phyloP scores from a whole-genome alignment of 495 filamentous ascomycete species.

The Glonium stellatum region DNA sequence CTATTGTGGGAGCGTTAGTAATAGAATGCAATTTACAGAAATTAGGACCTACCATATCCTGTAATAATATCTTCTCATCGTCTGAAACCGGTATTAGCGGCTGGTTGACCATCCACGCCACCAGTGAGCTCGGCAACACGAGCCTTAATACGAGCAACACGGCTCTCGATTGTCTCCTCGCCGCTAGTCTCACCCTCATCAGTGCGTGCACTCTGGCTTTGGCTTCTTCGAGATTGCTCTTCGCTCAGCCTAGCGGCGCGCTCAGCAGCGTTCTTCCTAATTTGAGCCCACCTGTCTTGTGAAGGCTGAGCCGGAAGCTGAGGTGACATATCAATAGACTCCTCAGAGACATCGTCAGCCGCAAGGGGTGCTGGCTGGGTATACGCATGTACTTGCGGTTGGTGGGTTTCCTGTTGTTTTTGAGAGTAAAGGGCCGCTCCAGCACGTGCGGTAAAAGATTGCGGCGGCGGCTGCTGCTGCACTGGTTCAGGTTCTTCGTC shows the following conservation, averaged over 20 bases:
- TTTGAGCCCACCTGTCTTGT: conserved; percentile 69
- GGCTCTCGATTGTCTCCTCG: conserved; percentile 95
- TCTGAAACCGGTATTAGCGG: not conserved
- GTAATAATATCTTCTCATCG: not conserved
- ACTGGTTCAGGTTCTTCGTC: conserved; percentile 29
- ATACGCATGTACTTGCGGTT: not conserved
- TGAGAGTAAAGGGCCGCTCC: conserved; percentile 7
- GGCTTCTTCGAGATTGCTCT: conserved; percentile 49
- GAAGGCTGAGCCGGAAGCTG: conserved; percentile 11
- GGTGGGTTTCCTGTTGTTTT: not conserved
- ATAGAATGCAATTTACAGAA: not conserved
- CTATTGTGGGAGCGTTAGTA: not conserved
- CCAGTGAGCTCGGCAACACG: conserved; percentile 90
- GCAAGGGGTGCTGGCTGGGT: not conserved
- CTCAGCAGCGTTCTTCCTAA: conserved; percentile 86
- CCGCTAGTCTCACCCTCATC: conserved; percentile 85
- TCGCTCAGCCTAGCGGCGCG: conserved; percentile 55
- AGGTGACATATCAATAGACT: conserved; percentile 17
- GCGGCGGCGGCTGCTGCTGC: too few species aligned
- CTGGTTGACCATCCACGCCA: conserved; percentile 52
- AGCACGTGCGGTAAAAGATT: too few species aligned
- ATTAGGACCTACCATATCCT: not conserved
- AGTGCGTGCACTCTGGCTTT: conserved; percentile 48
- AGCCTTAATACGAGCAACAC: conserved; percentile 95
- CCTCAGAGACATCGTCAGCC: conserved; percentile 24